Evolutionary conservation across 2,329 filamentous ascomycete species (phyloP), one percentile per base, ranked within the genome.

Genomic region (Shiraia bambusicola): DNA sequence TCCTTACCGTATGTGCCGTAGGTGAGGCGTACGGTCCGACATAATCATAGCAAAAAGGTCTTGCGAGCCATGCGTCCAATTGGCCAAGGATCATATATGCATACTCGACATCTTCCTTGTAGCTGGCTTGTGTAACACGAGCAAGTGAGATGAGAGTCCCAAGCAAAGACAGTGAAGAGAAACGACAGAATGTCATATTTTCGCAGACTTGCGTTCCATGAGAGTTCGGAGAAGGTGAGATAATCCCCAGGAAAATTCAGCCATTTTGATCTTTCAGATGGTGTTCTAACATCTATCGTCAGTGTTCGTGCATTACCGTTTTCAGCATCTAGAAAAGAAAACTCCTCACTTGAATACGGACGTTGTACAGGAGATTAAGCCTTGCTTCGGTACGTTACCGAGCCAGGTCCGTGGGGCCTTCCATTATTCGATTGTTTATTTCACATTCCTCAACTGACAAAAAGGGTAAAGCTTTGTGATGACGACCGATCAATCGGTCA

Each of bases 291-390:
- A 22, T 22, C 22, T 11, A 22, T 38, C 31, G 25, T 13, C 8
- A 25, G 11, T 16, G 25, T 30, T 47, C 39, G 28, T 40, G 26
- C 28, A 40, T 14, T 47, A 42, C 36, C 36, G 44, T 32, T 35
- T 41, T 39, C 44, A 33, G 30, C 32, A 26, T 40, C 25, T 7
- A 28, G 3, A 30, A 19, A n/a, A 24, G 14, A n/a, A 15, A 16
- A 30, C 35, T 30, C 14, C 38, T 27, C 17, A 14, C 34, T 35
- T 14, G 24, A 26, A 25, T 7, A 11, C 16, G 7, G 15, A 30
- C 12, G 38, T 40, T 27, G 22, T 30, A 39, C 29, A 33, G 28
- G 10, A 12, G 14, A 27, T 24, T 22, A 26, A 14, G 16, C 14
- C 14, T 35, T 28, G n/a, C 13, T n/a, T 13, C 25, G 34, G 34